phyloP scores from a whole-genome alignment of 768 basidiomycete genomes.

The Xanthoconium purpureum region DNA sequence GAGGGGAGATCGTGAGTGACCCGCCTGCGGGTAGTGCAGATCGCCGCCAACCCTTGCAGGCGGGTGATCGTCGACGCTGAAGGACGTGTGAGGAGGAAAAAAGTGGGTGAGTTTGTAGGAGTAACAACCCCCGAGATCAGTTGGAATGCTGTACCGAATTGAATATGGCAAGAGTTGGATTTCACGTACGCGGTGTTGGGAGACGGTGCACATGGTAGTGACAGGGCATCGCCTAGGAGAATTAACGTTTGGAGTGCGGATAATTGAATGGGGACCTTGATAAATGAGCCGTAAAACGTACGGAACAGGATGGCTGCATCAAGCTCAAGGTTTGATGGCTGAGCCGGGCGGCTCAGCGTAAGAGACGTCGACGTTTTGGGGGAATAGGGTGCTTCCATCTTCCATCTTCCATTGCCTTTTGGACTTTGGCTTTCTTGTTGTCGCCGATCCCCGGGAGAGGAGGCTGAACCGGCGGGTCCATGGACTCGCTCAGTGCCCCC shows the following conservation, averaged over 20 bases:
- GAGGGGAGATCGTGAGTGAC: not conserved
- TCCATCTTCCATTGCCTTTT: conserved; percentile 6
- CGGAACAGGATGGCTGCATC: not conserved
- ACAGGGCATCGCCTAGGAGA: conserved; percentile 1
- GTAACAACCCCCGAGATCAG: conserved; percentile 6
- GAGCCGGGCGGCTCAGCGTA: not conserved
- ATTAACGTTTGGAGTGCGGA: conserved; percentile 17
- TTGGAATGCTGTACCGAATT: not conserved
- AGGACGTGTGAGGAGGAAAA: not conserved
- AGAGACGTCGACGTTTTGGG: not conserved
- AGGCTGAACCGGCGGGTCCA: not conserved
- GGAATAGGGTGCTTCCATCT: not conserved
- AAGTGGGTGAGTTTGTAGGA: not conserved
- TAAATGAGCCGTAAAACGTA: not conserved
- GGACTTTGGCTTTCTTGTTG: conserved; percentile 8
- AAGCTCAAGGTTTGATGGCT: conserved; percentile 28
- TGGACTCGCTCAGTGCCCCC: conserved; percentile 6
- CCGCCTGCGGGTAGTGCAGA: not conserved
- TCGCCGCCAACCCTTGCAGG: not conserved
- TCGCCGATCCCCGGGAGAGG: conserved; percentile 17
- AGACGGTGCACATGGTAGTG: not conserved
- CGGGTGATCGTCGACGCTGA: too few species aligned
- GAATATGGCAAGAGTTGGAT: not conserved
- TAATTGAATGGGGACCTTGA: not conserved
- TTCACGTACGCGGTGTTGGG: not conserved